Evolutionary conservation across 148 eudicot species (phyloP).

Genomic region (Rhododendron mucronatum): DNA sequence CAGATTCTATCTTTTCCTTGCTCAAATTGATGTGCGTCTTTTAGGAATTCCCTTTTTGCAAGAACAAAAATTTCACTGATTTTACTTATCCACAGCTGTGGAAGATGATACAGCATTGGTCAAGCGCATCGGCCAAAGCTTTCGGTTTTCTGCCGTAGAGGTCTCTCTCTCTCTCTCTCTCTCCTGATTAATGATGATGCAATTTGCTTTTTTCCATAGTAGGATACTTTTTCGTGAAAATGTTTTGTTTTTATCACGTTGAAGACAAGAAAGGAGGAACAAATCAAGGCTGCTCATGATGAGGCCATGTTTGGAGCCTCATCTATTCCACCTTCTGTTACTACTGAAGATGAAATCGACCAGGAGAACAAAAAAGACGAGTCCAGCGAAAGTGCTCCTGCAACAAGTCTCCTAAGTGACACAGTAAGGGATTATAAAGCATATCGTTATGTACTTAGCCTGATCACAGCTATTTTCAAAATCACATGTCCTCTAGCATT

Average conservation of each 20-base stretch:
- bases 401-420: conserved; percentile 57
- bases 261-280: conserved; percentile 69
- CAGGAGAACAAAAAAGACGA: conserved; percentile 22
- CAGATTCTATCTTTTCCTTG: conserved; percentile 5
- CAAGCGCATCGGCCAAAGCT: conserved; percentile 76
- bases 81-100: conserved; percentile 42
- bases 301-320: conserved; percentile 92
- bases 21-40: neutral
- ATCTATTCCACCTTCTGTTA: conserved; percentile 27
- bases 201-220: neutral
- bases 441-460: neutral
- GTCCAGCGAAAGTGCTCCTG: conserved; percentile 24
- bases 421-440: conserved; percentile 35
- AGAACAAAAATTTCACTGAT: neutral
- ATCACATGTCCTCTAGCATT: conserved; percentile 8
- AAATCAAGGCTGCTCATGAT: conserved; percentile 71
- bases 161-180: conserved; percentile 25
- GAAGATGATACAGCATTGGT: conserved; percentile 77
- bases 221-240: neutral
- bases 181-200: neutral
- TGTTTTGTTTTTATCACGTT: neutral
- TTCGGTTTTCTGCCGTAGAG: conserved; percentile 81
- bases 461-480: neutral
- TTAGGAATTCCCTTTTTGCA: neutral
- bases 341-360: conserved; percentile 40